Conservation (phyloP, 2,329 filamentous ascomycete genomes). For the Penicillium occitanis region DNA sequence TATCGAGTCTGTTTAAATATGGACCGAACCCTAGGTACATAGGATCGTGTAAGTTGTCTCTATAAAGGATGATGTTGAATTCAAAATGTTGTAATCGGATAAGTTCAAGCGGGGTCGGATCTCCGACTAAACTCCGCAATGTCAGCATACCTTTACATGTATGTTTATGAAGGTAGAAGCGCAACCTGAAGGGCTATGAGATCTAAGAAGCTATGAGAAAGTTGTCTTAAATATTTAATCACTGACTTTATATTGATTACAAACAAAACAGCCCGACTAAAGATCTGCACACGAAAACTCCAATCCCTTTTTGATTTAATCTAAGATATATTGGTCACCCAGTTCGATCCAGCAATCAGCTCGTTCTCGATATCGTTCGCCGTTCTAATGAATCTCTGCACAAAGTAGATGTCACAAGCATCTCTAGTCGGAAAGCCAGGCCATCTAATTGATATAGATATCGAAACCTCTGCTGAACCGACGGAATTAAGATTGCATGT, state of each 20-base stretch:
- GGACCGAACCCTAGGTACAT: not conserved
- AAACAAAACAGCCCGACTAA: not conserved
- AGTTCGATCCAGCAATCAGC: not conserved
- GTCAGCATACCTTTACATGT: too few relatives aligned
- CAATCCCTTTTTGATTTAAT: constrained; percentile 1
- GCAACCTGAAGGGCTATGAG: too few relatives aligned
- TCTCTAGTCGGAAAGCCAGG: not conserved
- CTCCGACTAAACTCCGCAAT: constrained; percentile 4
- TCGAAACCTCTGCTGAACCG: not conserved
- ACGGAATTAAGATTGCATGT: not conserved
- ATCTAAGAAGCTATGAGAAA: too few relatives aligned
- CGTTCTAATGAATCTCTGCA: too few relatives aligned
- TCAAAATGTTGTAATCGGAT: not conserved
- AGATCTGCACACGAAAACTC: constrained; percentile 2
- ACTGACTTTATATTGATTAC: not conserved
- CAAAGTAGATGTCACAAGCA: not conserved
- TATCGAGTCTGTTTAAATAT: too few relatives aligned
- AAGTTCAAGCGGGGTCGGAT: constrained; percentile 1
- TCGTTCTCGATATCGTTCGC: not conserved
- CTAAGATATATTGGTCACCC: not conserved
- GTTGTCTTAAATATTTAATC: not conserved
- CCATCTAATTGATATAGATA: not conserved
- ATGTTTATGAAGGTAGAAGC: too few relatives aligned
- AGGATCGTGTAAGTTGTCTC: not conserved
- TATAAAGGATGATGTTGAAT: not conserved